These are phyloP conservation scores for Smittium culicis DNA, from an alignment of 371 early-diverging fungal genomes.

Conservation along the genomic window DNA sequence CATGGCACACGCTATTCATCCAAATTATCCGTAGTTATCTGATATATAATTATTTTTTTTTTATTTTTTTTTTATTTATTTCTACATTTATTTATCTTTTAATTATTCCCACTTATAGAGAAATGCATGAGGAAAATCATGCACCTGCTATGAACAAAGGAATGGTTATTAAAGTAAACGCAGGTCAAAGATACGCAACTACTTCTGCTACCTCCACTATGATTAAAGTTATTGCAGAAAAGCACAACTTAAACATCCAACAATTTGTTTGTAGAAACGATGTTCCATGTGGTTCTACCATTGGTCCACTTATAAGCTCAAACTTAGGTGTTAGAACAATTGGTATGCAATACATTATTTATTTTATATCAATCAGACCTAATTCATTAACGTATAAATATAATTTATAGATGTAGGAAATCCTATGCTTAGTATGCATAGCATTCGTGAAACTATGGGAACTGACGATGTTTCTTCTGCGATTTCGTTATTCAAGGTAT, in stretches of 20 bases:
- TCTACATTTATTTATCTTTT: conserved; percentile 6
- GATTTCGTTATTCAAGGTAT: conserved; percentile 57
- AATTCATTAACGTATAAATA: too few species aligned
- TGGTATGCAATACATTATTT: too few species aligned
- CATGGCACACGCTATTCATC: conserved; percentile 91
- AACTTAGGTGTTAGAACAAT: conserved; percentile 90
- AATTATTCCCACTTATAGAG: conserved; percentile 15
- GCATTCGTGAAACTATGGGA: conserved; percentile 88
- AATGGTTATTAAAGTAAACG: conserved; percentile 87
- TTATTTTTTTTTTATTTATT: neutral
- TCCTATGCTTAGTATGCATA: conserved; percentile 92
- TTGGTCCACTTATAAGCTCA: conserved; percentile 90
- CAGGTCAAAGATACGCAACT: conserved; percentile 93
- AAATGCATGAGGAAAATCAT: conserved; percentile 76
- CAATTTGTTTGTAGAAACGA: conserved; percentile 93
- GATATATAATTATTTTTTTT: conserved; percentile 12
- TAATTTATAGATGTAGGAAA: conserved; percentile 67
- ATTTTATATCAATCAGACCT: conserved; percentile 13
- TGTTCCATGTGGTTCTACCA: conserved; percentile 85
- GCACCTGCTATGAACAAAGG: conserved; percentile 85
- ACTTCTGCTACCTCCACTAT: conserved; percentile 73
- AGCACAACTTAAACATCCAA: conserved; percentile 68
- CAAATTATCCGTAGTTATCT: conserved; percentile 51
- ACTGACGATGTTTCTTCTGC: conserved; percentile 73
- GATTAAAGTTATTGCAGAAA: conserved; percentile 62